phyloP scores from a whole-genome alignment of 2,329 filamentous ascomycete species.

The Parastagonospora avenae region DNA sequence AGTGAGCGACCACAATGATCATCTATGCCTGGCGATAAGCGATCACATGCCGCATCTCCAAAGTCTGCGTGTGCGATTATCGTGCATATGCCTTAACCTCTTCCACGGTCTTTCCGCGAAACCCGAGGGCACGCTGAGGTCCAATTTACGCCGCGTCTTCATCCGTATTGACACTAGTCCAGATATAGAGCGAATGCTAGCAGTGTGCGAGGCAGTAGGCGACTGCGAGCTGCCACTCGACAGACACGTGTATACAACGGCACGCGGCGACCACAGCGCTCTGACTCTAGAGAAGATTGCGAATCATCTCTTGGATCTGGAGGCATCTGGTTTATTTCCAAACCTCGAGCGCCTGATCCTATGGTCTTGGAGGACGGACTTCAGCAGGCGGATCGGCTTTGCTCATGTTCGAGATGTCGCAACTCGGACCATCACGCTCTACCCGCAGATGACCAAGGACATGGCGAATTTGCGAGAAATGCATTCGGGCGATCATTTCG shows the following conservation, averaged over 20 bases:
- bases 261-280: background rate
- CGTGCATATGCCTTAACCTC: slow-evolving; percentile 3
- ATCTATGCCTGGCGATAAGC: slow-evolving; percentile 7
- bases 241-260: no score
- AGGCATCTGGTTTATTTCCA: slow-evolving; percentile 3
- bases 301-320: background rate
- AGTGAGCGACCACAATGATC: background rate
- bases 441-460: no score
- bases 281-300: background rate
- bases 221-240: no score
- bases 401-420: slow-evolving; percentile 3
- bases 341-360: slow-evolving; percentile 1
- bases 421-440: background rate
- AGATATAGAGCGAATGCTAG: background rate
- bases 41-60: slow-evolving; percentile 3
- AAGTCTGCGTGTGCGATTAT: slow-evolving; percentile 3
- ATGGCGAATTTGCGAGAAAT: no score
- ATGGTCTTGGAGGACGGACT: background rate
- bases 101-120: background rate
- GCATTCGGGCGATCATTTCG: background rate
- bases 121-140: background rate
- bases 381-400: background rate
- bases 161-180: background rate
- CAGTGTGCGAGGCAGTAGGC: no score
- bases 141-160: slow-evolving; percentile 1